A percentile compares a stretch with the other conserved stretches of the same genome.
Evolutionary conservation across 78 protist species (phyloP).

Genomic region (Tieghemostelium lacteum): DNA sequence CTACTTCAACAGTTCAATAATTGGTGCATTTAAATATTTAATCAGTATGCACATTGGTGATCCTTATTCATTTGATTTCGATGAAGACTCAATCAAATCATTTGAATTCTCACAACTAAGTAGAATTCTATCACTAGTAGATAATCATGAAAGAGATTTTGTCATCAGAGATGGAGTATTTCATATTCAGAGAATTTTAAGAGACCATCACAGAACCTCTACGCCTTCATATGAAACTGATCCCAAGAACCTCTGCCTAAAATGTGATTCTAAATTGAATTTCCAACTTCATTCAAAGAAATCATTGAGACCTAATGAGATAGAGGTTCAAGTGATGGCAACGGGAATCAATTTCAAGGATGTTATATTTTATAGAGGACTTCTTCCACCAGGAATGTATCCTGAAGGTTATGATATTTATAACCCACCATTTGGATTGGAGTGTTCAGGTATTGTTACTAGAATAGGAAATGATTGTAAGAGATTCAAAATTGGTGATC

Average conservation of each 20-base stretch:
- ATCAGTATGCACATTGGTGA: not conserved
- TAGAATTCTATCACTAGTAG: not conserved
- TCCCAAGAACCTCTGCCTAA: not conserved
- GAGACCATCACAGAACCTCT: not conserved
- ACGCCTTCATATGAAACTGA: not conserved
- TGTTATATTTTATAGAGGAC: not conserved
- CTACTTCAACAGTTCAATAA: slow-evolving; percentile 10
- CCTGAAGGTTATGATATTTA: slow-evolving; percentile 5
- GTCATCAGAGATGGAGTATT: not conserved
- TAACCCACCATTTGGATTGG: slow-evolving; percentile 55
- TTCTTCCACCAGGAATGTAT: not conserved
- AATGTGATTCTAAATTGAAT: not conserved
- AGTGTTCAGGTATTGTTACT: slow-evolving; percentile 50
- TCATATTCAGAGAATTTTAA: not conserved
- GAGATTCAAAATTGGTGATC: not conserved
- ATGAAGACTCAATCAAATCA: not conserved
- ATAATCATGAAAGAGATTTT: not conserved
- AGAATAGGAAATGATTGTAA: not conserved
- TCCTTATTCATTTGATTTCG: not conserved
- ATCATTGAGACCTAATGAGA: not conserved
- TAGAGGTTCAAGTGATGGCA: not conserved
- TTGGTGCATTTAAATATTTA: slow-evolving; percentile 23
- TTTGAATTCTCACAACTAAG: not conserved
- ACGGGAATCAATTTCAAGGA: slow-evolving; percentile 59
- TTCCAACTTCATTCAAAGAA: not conserved